A percentile compares a stretch with the other conserved stretches of the same genome.
Evolutionary conservation across 148 eudicot species (phyloP).

Genomic region (Camellia japonica): DNA sequence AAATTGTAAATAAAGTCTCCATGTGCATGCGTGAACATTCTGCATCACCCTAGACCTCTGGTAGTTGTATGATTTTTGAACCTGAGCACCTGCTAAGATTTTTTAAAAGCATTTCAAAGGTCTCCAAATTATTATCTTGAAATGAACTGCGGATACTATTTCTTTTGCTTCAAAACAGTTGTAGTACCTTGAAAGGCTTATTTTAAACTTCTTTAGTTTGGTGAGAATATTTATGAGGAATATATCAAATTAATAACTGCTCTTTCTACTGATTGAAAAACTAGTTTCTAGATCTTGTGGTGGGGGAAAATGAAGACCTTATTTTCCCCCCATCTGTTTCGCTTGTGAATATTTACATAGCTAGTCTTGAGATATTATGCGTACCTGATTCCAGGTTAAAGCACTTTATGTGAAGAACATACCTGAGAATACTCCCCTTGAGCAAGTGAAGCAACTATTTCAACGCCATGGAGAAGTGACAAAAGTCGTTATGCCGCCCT

Average conservation of each 20-base stretch:
- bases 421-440: conserved; percentile 78
- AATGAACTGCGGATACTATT: no score
- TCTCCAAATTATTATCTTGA: neutral
- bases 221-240: no score
- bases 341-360: neutral
- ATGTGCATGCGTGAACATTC: no score
- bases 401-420: conserved; percentile 97
- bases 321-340: neutral
- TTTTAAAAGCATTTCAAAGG: no score
- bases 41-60: neutral
- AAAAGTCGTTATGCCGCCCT: conserved; percentile 91
- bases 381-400: conserved; percentile 61
- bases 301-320: neutral
- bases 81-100: neutral
- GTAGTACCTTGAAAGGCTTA: neutral
- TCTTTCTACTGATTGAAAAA: neutral
- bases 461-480: conserved; percentile 96
- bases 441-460: conserved; percentile 81
- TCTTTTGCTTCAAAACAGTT: no score
- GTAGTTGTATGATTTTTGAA: neutral
- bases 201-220: neutral
- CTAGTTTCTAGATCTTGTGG: neutral
- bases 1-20: no score
- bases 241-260: neutral
- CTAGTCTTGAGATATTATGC: neutral